phyloP scores from a whole-genome alignment of 1,284 basidiomycete species.

The Fistulinella staudtii region DNA sequence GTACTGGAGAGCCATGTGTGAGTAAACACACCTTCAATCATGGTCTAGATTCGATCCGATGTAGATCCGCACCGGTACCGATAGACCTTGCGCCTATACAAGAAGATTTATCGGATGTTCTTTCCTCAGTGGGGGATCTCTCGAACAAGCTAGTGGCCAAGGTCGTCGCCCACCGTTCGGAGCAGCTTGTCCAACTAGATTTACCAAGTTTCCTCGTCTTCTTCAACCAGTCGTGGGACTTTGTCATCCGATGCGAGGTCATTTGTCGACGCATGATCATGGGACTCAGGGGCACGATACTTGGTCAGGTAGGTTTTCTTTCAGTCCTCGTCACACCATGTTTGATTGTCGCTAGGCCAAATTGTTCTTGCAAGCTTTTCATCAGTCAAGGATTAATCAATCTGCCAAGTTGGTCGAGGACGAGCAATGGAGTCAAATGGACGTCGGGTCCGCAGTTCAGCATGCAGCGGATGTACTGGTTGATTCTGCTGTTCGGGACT shows the following conservation, averaged over 20 bases:
- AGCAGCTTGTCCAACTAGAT: conserved; percentile 72
- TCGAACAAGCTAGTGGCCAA: conserved; percentile 80
- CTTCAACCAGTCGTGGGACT: conserved; percentile 85
- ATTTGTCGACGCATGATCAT: conserved; percentile 90
- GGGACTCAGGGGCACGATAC: conserved; percentile 78
- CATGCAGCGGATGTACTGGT: conserved; percentile 71
- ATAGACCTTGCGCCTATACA: conserved; percentile 45
- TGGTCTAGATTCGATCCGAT: conserved; percentile 9
- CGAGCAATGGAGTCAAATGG: conserved; percentile 80
- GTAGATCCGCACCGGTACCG: conserved; percentile 35
- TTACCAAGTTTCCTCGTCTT: conserved; percentile 76
- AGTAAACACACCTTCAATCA: conserved; percentile 14
- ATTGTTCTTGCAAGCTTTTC: conserved; percentile 81
- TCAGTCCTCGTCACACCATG: background rate
- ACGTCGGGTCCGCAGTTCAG: conserved; percentile 68
- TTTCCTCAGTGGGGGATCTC: conserved; percentile 79
- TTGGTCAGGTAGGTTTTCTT: conserved; percentile 59
- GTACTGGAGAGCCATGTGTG: conserved; percentile 53
- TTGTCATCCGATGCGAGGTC: conserved; percentile 84
- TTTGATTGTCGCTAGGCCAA: conserved; percentile 57
- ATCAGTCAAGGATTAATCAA: conserved; percentile 75
- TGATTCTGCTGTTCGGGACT: conserved; percentile 80
- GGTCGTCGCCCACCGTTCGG: conserved; percentile 70
- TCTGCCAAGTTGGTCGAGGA: conserved; percentile 91
- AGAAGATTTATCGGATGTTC: conserved; percentile 65